A percentile compares a stretch with the other conserved stretches of the same genome.
These are phyloP conservation scores for Zymoseptoria brevis DNA, from an alignment of 2,329 filamentous ascomycete species.

Conservation along the genomic window DNA sequence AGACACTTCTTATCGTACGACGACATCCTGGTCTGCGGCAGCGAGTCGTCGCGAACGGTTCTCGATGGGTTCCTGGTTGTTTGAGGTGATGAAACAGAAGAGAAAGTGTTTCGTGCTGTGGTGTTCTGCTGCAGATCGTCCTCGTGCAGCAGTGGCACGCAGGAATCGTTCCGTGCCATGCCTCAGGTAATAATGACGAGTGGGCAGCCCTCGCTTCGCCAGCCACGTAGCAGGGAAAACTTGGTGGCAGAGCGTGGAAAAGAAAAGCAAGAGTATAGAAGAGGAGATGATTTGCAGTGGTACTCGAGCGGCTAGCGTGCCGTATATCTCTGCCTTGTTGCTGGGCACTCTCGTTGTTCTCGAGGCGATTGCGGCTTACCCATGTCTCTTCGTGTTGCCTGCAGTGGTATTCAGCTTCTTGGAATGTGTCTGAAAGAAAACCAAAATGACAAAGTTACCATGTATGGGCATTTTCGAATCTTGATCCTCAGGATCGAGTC, in stretches of 20 bases:
- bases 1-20: constrained; percentile 35
- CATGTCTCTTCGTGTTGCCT: too few species aligned
- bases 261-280: neutral
- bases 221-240: neutral
- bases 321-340: neutral
- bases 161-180: neutral
- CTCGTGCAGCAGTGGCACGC: neutral
- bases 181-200: neutral
- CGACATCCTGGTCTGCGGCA: neutral
- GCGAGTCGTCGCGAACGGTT: neutral
- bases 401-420: too few species aligned
- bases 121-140: neutral
- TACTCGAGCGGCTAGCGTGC: neutral
- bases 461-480: neutral
- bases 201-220: neutral
- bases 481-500: neutral
- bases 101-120: neutral
- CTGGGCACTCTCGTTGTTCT: too few species aligned
- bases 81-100: neutral
- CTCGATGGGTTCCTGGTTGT: neutral
- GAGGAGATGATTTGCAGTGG: neutral
- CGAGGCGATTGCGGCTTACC: too few species aligned
- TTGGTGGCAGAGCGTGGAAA: neutral
- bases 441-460: too few species aligned
- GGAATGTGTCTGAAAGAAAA: too few species aligned